Evolutionary conservation across 441 rosid species (phyloP).

Genomic region (Viola pubescens): DNA sequence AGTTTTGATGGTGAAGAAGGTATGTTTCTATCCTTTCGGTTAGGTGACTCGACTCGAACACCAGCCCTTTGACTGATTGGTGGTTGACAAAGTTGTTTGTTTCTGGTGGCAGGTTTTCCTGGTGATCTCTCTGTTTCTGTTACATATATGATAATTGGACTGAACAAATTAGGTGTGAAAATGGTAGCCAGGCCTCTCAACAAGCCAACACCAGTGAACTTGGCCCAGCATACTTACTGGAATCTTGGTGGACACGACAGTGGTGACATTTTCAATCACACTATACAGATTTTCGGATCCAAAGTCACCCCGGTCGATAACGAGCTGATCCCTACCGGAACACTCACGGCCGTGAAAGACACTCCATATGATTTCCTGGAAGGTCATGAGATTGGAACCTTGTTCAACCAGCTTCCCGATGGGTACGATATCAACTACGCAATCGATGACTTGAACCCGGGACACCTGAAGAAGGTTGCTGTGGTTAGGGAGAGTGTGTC

Average conservation of each 20-base stretch:
- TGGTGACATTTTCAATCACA: constrained; percentile 52
- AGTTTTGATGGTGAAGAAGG: constrained; percentile 68
- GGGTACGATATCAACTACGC: constrained; percentile 79
- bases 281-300: constrained; percentile 42
- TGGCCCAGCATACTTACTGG: constrained; percentile 75
- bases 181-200: constrained; percentile 50
- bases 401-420: constrained; percentile 30
- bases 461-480: constrained; percentile 43
- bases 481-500: constrained; percentile 38
- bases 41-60: background rate
- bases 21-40: constrained; percentile 1
- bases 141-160: constrained; percentile 47
- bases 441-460: constrained; percentile 20
- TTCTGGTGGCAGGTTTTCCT: constrained; percentile 36
- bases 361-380: constrained; percentile 55
- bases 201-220: constrained; percentile 64
- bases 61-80: no score
- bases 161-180: constrained; percentile 41
- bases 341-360: constrained; percentile 29
- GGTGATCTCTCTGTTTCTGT: constrained; percentile 46
- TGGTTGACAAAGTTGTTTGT: background rate
- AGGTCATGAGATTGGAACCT: constrained; percentile 38
- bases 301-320: constrained; percentile 55
- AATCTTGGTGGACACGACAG: constrained; percentile 60
- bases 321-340: constrained; percentile 66